A percentile compares a stretch with the other conserved stretches of the same genome.
phyloP scores from a whole-genome alignment of 257 asterid genomes.

The Sherardia arvensis region DNA sequence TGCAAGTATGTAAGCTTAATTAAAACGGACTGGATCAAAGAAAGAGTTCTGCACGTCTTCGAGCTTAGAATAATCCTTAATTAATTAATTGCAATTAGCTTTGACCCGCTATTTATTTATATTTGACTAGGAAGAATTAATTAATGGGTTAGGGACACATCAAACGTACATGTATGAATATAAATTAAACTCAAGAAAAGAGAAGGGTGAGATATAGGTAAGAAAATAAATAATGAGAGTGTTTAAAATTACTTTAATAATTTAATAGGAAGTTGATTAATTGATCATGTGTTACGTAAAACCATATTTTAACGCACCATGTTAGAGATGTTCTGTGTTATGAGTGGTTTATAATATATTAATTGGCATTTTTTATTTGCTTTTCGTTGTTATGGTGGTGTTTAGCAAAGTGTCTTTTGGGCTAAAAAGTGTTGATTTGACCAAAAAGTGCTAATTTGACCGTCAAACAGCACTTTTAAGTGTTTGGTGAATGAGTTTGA shows the following conservation, averaged over 20 bases:
- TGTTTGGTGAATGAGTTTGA: too few species aligned
- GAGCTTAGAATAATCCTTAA: not conserved
- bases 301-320: not conserved
- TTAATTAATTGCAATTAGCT: not conserved
- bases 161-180: not conserved
- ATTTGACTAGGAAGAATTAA: conserved; percentile 3
- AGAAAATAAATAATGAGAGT: not conserved
- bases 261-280: not conserved
- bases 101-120: not conserved
- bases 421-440: too few species aligned
- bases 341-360: too few species aligned
- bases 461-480: too few species aligned
- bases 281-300: not conserved
- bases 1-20: not conserved
- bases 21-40: conserved; percentile 6
- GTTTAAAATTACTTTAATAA: not conserved
- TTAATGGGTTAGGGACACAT: not conserved
- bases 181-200: not conserved
- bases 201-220: not conserved
- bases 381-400: too few species aligned
- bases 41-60: conserved; percentile 7
- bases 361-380: too few species aligned
- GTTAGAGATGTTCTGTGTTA: not conserved
- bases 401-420: too few species aligned
- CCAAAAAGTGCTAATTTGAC: too few species aligned